Evolutionary conservation across 2,329 filamentous ascomycete species (phyloP).

Genomic region (Dendryphion nanum): DNA sequence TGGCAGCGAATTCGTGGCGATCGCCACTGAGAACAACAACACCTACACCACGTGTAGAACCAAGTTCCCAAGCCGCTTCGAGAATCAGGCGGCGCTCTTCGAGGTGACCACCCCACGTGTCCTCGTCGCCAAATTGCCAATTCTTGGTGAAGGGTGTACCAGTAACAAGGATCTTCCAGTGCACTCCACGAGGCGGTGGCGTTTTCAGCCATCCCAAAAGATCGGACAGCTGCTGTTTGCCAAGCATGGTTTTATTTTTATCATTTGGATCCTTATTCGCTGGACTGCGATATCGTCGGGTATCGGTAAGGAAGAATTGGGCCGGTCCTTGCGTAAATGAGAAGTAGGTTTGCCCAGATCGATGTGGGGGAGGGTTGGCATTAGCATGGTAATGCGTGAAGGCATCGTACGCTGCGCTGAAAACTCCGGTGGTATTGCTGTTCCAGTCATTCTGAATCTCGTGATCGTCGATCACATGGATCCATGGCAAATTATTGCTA

Average conservation of each 20-base stretch:
- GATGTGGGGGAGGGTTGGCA: constrained; percentile 73
- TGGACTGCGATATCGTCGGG: constrained; percentile 76
- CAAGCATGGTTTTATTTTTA: constrained; percentile 81
- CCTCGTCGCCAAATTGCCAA: constrained; percentile 82
- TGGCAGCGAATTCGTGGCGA: constrained; percentile 95
- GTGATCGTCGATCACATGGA: constrained; percentile 95
- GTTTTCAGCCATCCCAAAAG: constrained; percentile 73
- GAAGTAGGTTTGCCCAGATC: constrained; percentile 74
- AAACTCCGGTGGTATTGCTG: constrained; percentile 76
- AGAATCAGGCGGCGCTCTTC: constrained; percentile 75
- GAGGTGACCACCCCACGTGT: constrained; percentile 94
- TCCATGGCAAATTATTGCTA: constrained; percentile 84
- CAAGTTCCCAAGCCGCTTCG: constrained; percentile 88
- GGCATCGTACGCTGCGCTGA: constrained; percentile 75
- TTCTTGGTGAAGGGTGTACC: constrained; percentile 97
- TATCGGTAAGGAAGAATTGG: constrained; percentile 93
- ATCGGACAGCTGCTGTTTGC: constrained; percentile 72
- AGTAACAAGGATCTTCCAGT: constrained; percentile 91
- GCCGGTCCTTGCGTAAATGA: constrained; percentile 87
- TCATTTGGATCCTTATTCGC: constrained; percentile 62
- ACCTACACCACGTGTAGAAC: constrained; percentile 66
- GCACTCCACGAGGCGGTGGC: constrained; percentile 72
- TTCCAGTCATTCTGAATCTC: constrained; percentile 96
- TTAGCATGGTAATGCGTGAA: constrained; percentile 84
- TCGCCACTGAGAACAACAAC: constrained; percentile 87